Base-by-base conservation (phyloP, 768 basidiomycete genomes). In the button mushroom (Agaricus bisporus) region DNA sequence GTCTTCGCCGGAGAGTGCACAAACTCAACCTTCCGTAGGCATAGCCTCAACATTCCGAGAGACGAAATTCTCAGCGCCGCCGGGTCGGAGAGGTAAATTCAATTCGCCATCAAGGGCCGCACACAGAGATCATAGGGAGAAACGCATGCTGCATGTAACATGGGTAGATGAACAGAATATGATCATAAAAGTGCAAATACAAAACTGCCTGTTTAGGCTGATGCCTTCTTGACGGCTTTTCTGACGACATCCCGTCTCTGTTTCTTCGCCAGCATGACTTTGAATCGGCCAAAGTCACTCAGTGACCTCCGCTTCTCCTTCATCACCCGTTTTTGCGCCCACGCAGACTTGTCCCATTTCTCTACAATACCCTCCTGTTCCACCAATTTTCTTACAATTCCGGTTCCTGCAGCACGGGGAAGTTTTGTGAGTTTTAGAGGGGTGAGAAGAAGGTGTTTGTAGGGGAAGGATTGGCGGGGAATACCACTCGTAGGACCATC, bases 401-500 rank as follows among this genome's bases (percentile, higher is more conserved):
- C 83, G 2, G 91, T 73, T 52, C 94, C 85, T 41, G 95, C 91
- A 48, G 70, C 89, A 60, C 94, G 92, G 66, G 95, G 92, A 46
- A 99, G 85, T 56, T 82, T 82, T 58, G 83, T 80, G 61, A 98
- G 76, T 61, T 81, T 75, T 70, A 94, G 76, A 54, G 90, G 87
- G 20, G 94, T 98, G 66, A 99, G 88, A 67, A 85, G 81, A 64
- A 98, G 79, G 74, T 97, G 86, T 68, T 88, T 88, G 85, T 88
- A 98, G 60, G 91, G 82, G 78, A 85, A 90, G 25, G 88, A 66
- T 73, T 97, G 95, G 64, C 97, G 91, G 61, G 95, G 87, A 50
- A 99, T 95, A 58, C 79, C 83, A 55, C 94, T 92, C 35, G 81
- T 80, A 50, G 97, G 95, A 43, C 95, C 95, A 72, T 98, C 95